Conservation (phyloP, 805 yeast genomes). For the Torulaspora franciscae region DNA sequence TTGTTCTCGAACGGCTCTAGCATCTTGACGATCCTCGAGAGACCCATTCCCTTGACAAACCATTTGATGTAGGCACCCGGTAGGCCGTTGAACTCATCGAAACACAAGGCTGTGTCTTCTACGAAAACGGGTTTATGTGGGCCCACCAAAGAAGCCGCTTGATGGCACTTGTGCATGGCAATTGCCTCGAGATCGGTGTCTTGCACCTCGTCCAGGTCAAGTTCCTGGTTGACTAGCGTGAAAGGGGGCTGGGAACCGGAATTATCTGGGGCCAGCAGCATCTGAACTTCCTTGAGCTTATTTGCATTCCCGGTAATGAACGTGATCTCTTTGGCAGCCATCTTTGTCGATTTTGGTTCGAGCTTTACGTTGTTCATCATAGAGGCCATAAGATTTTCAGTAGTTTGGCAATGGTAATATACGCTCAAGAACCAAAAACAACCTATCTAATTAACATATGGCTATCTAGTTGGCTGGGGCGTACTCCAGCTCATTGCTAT, state of each 20-base stretch:
- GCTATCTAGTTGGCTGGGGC: conserved; percentile 33
- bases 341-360: background rate
- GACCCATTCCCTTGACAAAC: conserved; percentile 76
- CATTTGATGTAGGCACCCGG: conserved; percentile 97
- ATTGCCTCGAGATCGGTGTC: conserved; percentile 77
- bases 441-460: background rate
- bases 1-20: conserved; percentile 78
- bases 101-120: conserved; percentile 90
- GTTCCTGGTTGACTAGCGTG: conserved; percentile 51
- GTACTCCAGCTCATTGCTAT: conserved; percentile 75
- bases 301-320: conserved; percentile 87
- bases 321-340: conserved; percentile 38
- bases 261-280: conserved; percentile 50
- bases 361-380: background rate
- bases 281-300: conserved; percentile 78
- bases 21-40: conserved; percentile 71
- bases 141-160: conserved; percentile 58
- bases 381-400: background rate
- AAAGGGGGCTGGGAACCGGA: conserved; percentile 21
- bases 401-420: background rate
- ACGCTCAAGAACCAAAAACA: background rate
- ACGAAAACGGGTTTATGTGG: conserved; percentile 77
- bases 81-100: conserved; percentile 69
- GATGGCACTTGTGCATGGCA: conserved; percentile 66
- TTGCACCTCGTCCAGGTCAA: conserved; percentile 89